These are phyloP conservation scores for Achaetomium macrosporum DNA, from an alignment of 2,329 filamentous ascomycete genomes.

Conservation along the genomic window DNA sequence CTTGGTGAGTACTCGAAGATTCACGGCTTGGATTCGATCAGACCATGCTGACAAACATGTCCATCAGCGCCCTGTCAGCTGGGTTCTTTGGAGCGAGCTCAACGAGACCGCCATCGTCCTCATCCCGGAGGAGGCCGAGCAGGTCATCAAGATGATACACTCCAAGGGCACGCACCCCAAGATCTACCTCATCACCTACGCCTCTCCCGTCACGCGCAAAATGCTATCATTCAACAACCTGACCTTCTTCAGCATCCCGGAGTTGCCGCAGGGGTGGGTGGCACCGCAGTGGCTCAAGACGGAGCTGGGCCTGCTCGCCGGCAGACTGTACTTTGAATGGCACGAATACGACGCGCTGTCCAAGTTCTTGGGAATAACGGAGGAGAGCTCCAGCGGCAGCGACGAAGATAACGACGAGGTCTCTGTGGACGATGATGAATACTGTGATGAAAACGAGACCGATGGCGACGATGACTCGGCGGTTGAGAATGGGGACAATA, in stretches of 20 bases:
- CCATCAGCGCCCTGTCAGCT: slow-evolving; percentile 48
- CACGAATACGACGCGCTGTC: slow-evolving; percentile 37
- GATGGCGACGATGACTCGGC: neutral
- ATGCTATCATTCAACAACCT: slow-evolving; percentile 57
- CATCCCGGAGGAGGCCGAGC: slow-evolving; percentile 58
- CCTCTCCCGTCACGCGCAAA: slow-evolving; percentile 52
- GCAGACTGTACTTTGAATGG: slow-evolving; percentile 54
- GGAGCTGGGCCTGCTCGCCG: slow-evolving; percentile 56
- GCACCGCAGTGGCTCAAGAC: slow-evolving; percentile 49
- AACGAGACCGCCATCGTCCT: slow-evolving; percentile 49
- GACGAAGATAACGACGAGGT: too few relatives aligned
- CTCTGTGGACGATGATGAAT: too few relatives aligned
- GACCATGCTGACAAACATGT: slow-evolving; percentile 9
- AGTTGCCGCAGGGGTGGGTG: slow-evolving; percentile 34
- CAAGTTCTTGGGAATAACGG: slow-evolving; percentile 29
- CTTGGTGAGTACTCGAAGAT: slow-evolving; percentile 24
- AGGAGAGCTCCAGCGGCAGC: too few relatives aligned
- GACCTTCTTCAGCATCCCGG: slow-evolving; percentile 46
- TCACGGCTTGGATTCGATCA: neutral
- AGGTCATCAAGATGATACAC: slow-evolving; percentile 42
- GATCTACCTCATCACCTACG: slow-evolving; percentile 52
- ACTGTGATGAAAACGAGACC: slow-evolving; percentile 6
- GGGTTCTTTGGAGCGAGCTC: slow-evolving; percentile 52
- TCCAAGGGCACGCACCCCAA: slow-evolving; percentile 28
- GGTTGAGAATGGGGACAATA: neutral